Conservation (phyloP, 805 yeast genomes). For the Torulaspora gathmanii region DNA sequence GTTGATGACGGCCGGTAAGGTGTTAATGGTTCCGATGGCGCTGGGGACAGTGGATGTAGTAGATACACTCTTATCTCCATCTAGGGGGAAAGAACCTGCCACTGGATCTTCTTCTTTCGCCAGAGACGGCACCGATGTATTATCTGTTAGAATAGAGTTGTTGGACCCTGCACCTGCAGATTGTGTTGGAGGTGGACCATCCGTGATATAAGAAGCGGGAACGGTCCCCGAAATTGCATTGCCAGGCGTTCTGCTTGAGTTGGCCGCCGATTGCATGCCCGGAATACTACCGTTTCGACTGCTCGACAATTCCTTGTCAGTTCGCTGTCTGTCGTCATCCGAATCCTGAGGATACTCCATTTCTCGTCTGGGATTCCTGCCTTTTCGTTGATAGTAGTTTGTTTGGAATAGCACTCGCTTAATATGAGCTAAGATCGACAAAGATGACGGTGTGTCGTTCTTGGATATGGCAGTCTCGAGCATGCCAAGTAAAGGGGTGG, state of each 20-base stretch:
- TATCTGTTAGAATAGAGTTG: slow-evolving; percentile 3
- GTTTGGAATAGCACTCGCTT: slow-evolving; percentile 23
- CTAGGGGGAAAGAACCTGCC: background rate
- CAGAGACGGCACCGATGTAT: slow-evolving; percentile 3
- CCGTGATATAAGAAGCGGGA: slow-evolving; percentile 5
- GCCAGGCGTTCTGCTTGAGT: slow-evolving; percentile 4
- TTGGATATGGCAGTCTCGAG: slow-evolving; percentile 25
- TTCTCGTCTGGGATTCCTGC: slow-evolving; percentile 25
- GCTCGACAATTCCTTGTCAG: slow-evolving; percentile 8
- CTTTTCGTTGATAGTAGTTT: slow-evolving; percentile 25
- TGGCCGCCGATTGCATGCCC: slow-evolving; percentile 4
- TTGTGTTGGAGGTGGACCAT: background rate
- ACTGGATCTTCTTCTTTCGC: slow-evolving; percentile 8
- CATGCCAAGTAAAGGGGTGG: slow-evolving; percentile 17
- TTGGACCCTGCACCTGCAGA: slow-evolving; percentile 10
- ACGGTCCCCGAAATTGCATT: slow-evolving; percentile 5
- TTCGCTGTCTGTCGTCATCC: slow-evolving; percentile 14
- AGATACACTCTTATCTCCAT: slow-evolving; percentile 1
- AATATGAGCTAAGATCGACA: slow-evolving; percentile 22
- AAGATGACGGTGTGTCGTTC: slow-evolving; percentile 22
- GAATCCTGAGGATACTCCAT: slow-evolving; percentile 11
- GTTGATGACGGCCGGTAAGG: slow-evolving; percentile 17
- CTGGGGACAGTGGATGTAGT: slow-evolving; percentile 8
- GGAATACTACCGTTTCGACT: slow-evolving; percentile 12
- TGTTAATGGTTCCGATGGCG: slow-evolving; percentile 19